Conservation (phyloP, 2,329 filamentous ascomycete species). For the Orbilia javanica region DNA sequence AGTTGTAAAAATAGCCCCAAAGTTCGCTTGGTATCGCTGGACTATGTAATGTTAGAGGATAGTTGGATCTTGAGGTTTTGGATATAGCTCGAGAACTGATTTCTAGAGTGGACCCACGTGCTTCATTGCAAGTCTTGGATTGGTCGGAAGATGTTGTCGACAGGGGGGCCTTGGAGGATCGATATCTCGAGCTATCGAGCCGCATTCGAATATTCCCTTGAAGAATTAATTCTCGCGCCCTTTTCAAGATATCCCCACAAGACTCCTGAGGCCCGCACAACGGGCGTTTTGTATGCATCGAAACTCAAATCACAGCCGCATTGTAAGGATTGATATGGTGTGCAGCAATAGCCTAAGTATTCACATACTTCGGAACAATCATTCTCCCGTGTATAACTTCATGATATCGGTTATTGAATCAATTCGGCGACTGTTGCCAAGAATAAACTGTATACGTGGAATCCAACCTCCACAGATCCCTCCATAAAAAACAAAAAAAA, state of each 20-base stretch:
- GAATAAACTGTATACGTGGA: neutral
- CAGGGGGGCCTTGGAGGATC: neutral
- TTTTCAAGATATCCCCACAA: neutral
- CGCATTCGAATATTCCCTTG: neutral
- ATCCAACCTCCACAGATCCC: neutral
- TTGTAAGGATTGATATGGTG: neutral
- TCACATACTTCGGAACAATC: neutral
- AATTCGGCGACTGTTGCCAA: neutral
- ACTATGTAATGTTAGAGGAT: too few relatives aligned
- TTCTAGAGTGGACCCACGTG: neutral
- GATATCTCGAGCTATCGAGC: neutral
- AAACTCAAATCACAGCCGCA: constrained; percentile 5
- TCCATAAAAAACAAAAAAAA: neutral
- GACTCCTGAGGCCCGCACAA: neutral
- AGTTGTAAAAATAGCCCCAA: neutral
- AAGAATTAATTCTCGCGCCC: neutral
- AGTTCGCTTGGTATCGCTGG: too few relatives aligned
- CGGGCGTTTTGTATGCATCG: neutral
- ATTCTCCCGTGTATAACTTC: neutral
- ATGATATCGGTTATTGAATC: neutral
- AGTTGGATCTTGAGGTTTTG: neutral
- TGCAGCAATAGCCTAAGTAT: neutral
- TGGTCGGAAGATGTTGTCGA: neutral
- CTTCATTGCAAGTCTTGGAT: neutral
- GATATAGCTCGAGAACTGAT: neutral